Conservation (phyloP, 768 basidiomycete genomes). For the Russula compacta region DNA sequence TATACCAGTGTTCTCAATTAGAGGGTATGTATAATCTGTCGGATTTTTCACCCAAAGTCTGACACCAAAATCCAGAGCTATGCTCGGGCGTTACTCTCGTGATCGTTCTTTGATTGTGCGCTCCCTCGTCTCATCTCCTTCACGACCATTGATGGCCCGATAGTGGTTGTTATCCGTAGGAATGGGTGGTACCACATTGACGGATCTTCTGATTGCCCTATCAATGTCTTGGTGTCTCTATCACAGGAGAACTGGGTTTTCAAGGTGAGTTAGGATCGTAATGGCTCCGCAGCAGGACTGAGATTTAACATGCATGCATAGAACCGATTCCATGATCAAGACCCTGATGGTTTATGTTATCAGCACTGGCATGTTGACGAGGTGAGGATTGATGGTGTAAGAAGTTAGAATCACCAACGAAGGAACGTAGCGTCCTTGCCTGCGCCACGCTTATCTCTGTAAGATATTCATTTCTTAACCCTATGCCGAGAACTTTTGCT, state of each 20-base stretch:
- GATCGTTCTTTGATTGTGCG: constrained; percentile 28
- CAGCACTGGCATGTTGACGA: constrained; percentile 24
- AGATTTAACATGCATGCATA: constrained; percentile 1
- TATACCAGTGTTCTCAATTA: constrained; percentile 36
- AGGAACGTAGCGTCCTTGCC: constrained; percentile 18
- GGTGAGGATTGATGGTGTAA: constrained; percentile 10
- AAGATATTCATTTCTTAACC: not conserved
- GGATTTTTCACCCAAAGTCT: not conserved
- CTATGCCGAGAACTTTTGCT: not conserved
- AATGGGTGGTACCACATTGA: constrained; percentile 36
- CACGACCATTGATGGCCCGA: not conserved
- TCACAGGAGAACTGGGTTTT: constrained; percentile 38
- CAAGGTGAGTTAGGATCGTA: constrained; percentile 25
- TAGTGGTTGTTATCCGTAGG: constrained; percentile 45
- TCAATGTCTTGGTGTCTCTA: constrained; percentile 41
- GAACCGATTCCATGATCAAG: constrained; percentile 24
- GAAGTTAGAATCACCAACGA: not conserved
- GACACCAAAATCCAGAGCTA: constrained; percentile 18
- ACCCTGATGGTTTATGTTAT: constrained; percentile 24
- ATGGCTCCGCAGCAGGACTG: not conserved
- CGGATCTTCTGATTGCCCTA: constrained; percentile 41
- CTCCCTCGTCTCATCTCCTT: not conserved
- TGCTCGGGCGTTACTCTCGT: constrained; percentile 28
- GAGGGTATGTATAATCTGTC: constrained; percentile 30
- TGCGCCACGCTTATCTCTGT: constrained; percentile 17